A percentile compares a stretch with the other conserved stretches of the same genome.
Evolutionary conservation across 768 basidiomycete species (phyloP).

Genomic region (Amanita thiersii): DNA sequence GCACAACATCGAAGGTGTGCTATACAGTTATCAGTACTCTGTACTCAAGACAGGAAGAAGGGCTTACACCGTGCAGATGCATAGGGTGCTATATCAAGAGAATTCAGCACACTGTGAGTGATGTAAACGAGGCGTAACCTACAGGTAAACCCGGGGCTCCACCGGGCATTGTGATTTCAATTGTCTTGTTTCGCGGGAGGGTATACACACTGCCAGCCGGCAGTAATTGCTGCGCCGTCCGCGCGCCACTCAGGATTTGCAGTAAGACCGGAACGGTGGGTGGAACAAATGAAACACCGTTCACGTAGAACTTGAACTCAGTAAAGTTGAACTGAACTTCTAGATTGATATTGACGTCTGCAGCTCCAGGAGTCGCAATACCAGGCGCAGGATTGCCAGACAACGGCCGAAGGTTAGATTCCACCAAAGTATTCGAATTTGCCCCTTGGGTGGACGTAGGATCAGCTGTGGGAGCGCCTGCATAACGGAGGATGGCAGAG

Average conservation of each 20-base stretch:
- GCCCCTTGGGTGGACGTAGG: constrained; percentile 5
- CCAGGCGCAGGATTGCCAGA: constrained; percentile 8
- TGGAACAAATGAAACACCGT: constrained; percentile 19
- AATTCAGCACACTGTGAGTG: background rate
- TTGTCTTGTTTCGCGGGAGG: constrained; percentile 25
- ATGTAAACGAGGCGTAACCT: background rate
- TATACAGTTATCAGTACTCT: background rate
- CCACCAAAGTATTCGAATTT: constrained; percentile 3
- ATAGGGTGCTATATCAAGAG: constrained; percentile 22
- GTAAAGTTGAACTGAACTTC: constrained; percentile 10
- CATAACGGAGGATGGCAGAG: constrained; percentile 12
- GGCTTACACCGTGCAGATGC: constrained; percentile 30
- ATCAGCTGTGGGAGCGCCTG: constrained; percentile 8
- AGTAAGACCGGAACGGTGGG: constrained; percentile 34
- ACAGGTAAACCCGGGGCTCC: constrained; percentile 15
- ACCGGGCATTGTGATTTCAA: constrained; percentile 31
- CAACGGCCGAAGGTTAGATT: constrained; percentile 11
- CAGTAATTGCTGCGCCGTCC: constrained; percentile 21
- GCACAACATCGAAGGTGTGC: constrained; percentile 29
- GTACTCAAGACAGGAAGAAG: background rate
- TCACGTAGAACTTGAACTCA: constrained; percentile 20
- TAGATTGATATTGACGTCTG: constrained; percentile 13
- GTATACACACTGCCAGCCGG: constrained; percentile 22
- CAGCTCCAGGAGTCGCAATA: constrained; percentile 7
- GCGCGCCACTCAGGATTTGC: constrained; percentile 35